Evolutionary conservation across 2,329 filamentous ascomycete genomes (phyloP), one percentile per base, ranked within the genome.

Genomic region (Exserohilum rostratum): DNA sequence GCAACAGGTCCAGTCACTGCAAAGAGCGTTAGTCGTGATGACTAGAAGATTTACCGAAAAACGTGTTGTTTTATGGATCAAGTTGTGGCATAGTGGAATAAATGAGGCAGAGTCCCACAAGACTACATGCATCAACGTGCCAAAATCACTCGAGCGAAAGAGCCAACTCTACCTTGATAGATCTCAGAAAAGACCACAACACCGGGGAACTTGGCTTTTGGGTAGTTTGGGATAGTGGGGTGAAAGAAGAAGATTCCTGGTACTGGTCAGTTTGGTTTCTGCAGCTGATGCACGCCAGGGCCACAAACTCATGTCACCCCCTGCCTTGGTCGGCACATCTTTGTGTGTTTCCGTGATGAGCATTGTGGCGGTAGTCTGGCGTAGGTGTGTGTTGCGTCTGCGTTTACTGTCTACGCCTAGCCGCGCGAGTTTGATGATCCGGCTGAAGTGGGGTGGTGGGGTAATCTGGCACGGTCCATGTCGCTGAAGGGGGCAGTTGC

Each of bases 171-270:
- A 92, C 91, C 92, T 87, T 97, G 93, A 72, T 97, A 97, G 68
- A 97, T 97, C 78, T 97, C 93, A 66, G 89, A 93, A 73, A 96
- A 97, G 52, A 97, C 82, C 12, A 90, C 89, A 5, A 97, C 90
- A 17, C 90, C 92, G 0, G 92, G 92, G 69, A 96, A 96, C 69
- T 86, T 92, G 76, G 93, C 93, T 63, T 95, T 87, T 25, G 93
- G 91, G 72, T 96, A 96, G 56, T 89, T 88, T 0, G 91, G 85
- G 62, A 97, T 88, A 12, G 85, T 86, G 6, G 93, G 93, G 71
- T 96, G 91, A 77, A 93, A 96, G 72, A 96, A 72, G 77, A 93
- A 96, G 71, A 96, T 89, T 64, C 92, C 91, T 96, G 72, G 15
- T 18, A 33, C 60, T 61, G 18, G 33, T 34, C 25, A 57, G 44